Percentiles rank a stretch among this genome's conserved stretches.
Evolutionary conservation across 1,139 yeast genomes (phyloP).

Genomic region (Taiozyma sp.): DNA sequence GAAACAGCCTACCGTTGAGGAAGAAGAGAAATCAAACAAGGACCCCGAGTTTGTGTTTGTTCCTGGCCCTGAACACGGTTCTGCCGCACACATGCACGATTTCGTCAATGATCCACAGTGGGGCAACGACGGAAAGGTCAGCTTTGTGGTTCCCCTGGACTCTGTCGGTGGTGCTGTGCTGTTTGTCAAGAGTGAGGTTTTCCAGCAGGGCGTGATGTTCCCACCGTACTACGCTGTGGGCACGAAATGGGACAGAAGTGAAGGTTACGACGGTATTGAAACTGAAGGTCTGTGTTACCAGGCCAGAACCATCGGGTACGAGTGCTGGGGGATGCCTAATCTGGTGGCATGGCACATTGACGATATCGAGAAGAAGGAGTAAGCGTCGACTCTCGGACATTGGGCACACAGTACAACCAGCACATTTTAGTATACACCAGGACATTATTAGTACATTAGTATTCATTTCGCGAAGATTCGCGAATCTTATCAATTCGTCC

Average conservation of each 20-base stretch:
- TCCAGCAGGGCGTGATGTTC: conserved; percentile 40
- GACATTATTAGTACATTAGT: no score
- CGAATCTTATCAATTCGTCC: background rate
- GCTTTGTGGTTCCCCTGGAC: conserved; percentile 26
- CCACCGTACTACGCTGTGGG: conserved; percentile 43
- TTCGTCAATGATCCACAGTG: conserved; percentile 7
- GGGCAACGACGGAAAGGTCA: conserved; percentile 3
- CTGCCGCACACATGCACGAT: conserved; percentile 16
- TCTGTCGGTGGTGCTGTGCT: conserved; percentile 47
- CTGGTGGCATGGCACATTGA: conserved; percentile 19
- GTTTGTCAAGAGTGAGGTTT: conserved; percentile 37
- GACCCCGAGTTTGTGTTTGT: conserved; percentile 26
- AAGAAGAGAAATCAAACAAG: conserved; percentile 43
- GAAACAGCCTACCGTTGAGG: conserved; percentile 45
- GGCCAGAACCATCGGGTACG: conserved; percentile 38
- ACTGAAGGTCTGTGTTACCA: conserved; percentile 45
- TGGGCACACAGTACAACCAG: no score
- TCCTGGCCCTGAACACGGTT: conserved; percentile 11
- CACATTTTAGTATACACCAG: background rate
- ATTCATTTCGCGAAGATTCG: background rate
- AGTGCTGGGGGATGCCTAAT: conserved; percentile 31
- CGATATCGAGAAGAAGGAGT: conserved; percentile 6
- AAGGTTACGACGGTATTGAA: conserved; percentile 48
- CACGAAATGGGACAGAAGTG: conserved; percentile 33
- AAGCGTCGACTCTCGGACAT: background rate